phyloP scores from a whole-genome alignment of 108 stramenopile genomes.

The Fragilaria crotonensis region DNA sequence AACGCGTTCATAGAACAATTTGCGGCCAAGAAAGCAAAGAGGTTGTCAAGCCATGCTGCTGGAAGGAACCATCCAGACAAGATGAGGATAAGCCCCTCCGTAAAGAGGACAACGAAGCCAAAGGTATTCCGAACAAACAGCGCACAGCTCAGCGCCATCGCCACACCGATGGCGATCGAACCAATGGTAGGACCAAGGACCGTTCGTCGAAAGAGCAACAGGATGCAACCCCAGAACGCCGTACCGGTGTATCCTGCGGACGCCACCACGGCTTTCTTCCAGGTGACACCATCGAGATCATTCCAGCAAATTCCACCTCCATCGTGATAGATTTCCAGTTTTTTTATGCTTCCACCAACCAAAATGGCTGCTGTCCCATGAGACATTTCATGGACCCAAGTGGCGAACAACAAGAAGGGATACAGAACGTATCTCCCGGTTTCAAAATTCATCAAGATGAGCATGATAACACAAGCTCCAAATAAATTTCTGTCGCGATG shows the following conservation, averaged over 20 bases:
- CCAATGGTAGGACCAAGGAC: constrained; percentile 37
- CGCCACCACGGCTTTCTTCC: constrained; percentile 37
- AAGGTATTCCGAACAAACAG: constrained; percentile 44
- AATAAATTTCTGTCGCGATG: constrained; percentile 35
- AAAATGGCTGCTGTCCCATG: constrained; percentile 47
- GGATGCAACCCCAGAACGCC: constrained; percentile 43
- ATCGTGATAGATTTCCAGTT: constrained; percentile 46
- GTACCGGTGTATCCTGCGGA: constrained; percentile 52
- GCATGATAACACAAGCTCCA: constrained; percentile 27
- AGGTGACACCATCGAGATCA: constrained; percentile 8
- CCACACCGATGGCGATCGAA: constrained; percentile 30
- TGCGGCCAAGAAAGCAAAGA: constrained; percentile 33
- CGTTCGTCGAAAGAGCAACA: constrained; percentile 50
- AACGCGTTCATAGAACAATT: constrained; percentile 44
- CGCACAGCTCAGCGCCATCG: constrained; percentile 37
- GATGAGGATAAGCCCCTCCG: constrained; percentile 11
- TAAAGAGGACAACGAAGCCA: constrained; percentile 28
- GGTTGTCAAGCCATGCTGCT: constrained; percentile 14
- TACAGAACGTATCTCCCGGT: constrained; percentile 33
- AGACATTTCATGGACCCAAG: constrained; percentile 63
- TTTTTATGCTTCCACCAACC: constrained; percentile 25
- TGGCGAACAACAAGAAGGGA: constrained; percentile 52
- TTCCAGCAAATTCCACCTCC: constrained; percentile 51
- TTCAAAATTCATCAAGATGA: constrained; percentile 36
- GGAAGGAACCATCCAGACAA: constrained; percentile 20